phyloP scores from a whole-genome alignment of 495 filamentous ascomycete species.

The Penicillium egyptiacum region DNA sequence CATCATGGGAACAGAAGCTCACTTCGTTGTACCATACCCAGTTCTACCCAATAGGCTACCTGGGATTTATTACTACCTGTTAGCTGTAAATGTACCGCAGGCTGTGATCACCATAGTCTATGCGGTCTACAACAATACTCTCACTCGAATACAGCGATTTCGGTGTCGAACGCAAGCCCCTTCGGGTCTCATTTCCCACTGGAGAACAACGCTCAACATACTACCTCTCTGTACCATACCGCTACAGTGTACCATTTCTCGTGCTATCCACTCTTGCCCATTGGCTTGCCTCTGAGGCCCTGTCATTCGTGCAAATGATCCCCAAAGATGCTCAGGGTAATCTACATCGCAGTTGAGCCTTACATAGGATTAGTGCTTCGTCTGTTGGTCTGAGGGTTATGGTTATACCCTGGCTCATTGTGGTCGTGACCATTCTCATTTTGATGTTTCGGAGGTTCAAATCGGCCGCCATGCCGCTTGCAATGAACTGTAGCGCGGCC shows the following conservation, averaged over 20 bases:
- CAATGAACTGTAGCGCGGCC: neutral
- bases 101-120: neutral
- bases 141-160: conserved; percentile 5
- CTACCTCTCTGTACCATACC: conserved; percentile 6
- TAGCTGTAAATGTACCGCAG: neutral
- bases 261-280: neutral
- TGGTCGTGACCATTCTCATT: neutral
- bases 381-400: neutral
- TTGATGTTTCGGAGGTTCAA: conserved; percentile 1
- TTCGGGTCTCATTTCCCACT: conserved; percentile 7
- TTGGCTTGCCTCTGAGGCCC: conserved; percentile 7
- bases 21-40: neutral
- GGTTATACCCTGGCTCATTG: neutral
- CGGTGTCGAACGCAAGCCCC: neutral
- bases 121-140: neutral
- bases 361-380: neutral
- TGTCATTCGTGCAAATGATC: conserved; percentile 2
- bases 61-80: neutral
- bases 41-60: neutral
- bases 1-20: neutral
- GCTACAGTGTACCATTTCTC: conserved; percentile 8
- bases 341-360: neutral
- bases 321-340: neutral
- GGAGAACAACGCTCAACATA: conserved; percentile 10
- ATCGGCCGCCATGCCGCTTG: neutral